Evolutionary conservation across 2,329 filamentous ascomycete species (phyloP).

Genomic region (Phialophora macrospora): DNA sequence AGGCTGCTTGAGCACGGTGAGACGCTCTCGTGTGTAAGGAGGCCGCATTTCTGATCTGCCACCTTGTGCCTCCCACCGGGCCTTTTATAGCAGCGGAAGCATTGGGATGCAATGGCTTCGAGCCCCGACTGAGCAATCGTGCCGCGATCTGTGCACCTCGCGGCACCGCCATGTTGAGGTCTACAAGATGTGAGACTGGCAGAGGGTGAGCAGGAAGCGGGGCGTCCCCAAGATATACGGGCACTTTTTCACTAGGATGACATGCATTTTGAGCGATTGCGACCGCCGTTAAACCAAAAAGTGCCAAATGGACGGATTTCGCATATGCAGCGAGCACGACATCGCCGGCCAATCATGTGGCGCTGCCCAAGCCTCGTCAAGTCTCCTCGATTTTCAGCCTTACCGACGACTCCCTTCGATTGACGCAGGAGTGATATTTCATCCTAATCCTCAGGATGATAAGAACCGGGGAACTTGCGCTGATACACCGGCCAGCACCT

Average conservation of each 20-base stretch:
- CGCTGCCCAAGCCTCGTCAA: not conserved
- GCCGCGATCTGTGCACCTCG: constrained; percentile 38
- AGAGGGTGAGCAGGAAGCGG: not conserved
- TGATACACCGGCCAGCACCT: too few relatives aligned
- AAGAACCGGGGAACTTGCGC: not conserved
- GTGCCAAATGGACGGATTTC: not conserved
- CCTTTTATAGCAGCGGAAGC: constrained; percentile 11
- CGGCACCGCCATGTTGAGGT: constrained; percentile 32
- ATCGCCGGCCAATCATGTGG: constrained; percentile 7
- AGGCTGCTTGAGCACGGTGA: constrained; percentile 35
- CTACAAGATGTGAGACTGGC: not conserved
- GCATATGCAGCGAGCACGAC: constrained; percentile 11
- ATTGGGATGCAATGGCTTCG: constrained; percentile 22
- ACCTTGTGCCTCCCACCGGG: not conserved
- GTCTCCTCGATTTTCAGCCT: constrained; percentile 2
- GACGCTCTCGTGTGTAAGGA: constrained; percentile 30
- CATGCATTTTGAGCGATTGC: not conserved
- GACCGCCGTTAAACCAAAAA: not conserved
- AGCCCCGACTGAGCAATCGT: constrained; percentile 36
- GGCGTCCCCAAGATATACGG: not conserved
- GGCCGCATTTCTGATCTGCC: constrained; percentile 17
- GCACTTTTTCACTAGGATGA: not conserved
- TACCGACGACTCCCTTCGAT: not conserved
- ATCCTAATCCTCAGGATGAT: not conserved
- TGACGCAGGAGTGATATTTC: not conserved